Conservation (phyloP, 192 early-diverging fungal genomes). For the Coemansia sp. region DNA sequence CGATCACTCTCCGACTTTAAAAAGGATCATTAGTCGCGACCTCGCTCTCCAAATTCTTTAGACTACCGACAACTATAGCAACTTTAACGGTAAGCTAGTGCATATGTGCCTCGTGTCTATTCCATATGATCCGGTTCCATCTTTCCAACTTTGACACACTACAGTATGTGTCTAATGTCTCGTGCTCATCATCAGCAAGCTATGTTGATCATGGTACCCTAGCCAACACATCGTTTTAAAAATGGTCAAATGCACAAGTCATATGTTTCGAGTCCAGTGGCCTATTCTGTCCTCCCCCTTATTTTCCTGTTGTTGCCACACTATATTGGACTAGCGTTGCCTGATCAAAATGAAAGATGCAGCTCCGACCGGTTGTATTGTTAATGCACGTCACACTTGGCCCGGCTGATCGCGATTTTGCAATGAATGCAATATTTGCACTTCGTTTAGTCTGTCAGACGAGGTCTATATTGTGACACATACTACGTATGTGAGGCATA, state of each 20-base stretch:
- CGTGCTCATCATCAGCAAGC: neutral
- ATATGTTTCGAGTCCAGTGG: neutral
- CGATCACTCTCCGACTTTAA: neutral
- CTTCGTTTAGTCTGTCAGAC: neutral
- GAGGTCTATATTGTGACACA: neutral
- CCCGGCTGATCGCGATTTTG: neutral
- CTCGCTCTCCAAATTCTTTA: neutral
- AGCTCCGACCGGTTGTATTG: neutral
- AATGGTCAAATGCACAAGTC: slow-evolving; percentile 4
- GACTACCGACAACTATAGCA: neutral
- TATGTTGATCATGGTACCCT: neutral
- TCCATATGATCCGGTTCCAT: neutral
- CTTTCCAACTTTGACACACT: neutral
- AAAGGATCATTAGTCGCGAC: neutral
- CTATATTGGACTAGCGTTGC: slow-evolving; percentile 1
- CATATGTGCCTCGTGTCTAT: neutral
- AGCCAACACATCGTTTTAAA: neutral
- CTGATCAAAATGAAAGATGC: neutral
- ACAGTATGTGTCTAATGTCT: neutral
- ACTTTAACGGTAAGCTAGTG: neutral
- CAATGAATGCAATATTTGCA: neutral
- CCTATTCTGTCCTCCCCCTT: neutral
- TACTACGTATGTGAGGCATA: neutral
- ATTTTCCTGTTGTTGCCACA: neutral
- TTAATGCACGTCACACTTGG: neutral